Evolutionary conservation across 495 filamentous ascomycete genomes (phyloP).

Genomic region (Aspergillus egyptiacus): DNA sequence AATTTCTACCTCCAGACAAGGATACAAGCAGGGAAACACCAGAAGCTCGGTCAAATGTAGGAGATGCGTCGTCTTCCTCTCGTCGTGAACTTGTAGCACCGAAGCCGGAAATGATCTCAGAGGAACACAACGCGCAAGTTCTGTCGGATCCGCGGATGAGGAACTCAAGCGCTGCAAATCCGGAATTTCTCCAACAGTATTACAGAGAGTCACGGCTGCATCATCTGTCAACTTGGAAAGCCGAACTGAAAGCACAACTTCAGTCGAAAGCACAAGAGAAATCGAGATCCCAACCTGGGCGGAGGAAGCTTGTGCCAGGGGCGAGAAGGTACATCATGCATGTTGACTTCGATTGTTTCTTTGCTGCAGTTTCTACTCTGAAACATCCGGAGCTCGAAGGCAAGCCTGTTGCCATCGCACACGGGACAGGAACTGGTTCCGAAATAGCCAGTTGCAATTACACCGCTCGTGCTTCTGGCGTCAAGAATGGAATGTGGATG

Average conservation of each 20-base stretch:
- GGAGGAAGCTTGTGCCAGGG: constrained; percentile 48
- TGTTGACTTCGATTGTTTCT: constrained; percentile 97
- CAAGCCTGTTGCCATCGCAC: constrained; percentile 85
- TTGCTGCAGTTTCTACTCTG: constrained; percentile 81
- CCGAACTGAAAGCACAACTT: constrained; percentile 80
- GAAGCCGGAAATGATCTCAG: constrained; percentile 60
- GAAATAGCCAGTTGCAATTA: constrained; percentile 99
- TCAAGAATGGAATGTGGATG: constrained; percentile 99
- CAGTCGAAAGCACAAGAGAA: constrained; percentile 71
- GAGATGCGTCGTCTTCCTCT: constrained; percentile 2
- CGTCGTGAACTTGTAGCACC: constrained; percentile 11
- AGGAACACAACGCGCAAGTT: constrained; percentile 82
- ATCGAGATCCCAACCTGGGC: constrained; percentile 45
- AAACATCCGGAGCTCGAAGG: constrained; percentile 70
- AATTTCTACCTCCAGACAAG: no score
- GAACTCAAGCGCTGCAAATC: constrained; percentile 80
- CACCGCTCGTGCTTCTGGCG: constrained; percentile 71
- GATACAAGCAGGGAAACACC: no score
- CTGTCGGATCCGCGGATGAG: constrained; percentile 75
- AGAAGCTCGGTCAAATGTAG: background rate
- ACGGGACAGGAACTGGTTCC: constrained; percentile 75
- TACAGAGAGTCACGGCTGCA: constrained; percentile 91
- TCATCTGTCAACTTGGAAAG: constrained; percentile 93
- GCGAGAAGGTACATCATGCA: constrained; percentile 82
- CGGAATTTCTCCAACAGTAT: constrained; percentile 87